Conservation (phyloP, 2,329 filamentous ascomycete species). For the Paecilomyces sp. region DNA sequence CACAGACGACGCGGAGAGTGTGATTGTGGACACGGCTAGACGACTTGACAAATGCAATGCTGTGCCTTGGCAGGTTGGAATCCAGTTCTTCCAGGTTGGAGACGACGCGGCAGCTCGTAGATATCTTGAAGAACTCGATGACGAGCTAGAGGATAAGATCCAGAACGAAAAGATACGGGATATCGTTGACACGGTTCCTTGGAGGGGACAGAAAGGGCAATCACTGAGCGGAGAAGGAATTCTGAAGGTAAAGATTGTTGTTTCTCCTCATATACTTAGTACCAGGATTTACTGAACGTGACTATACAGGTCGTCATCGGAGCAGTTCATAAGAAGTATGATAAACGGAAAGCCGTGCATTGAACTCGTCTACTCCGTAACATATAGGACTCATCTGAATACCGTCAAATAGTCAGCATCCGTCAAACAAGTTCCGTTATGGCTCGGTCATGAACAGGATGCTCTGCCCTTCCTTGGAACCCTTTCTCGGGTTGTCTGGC, state of each 20-base stretch:
- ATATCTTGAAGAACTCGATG: slow-evolving; percentile 67
- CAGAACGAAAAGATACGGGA: slow-evolving; percentile 53
- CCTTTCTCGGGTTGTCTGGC: too few relatives aligned
- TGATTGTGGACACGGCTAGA: slow-evolving; percentile 60
- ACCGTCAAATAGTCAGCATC: background rate
- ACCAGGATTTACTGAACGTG: background rate
- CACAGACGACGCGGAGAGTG: slow-evolving; percentile 67
- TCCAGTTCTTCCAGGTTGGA: slow-evolving; percentile 96
- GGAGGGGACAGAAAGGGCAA: slow-evolving; percentile 44
- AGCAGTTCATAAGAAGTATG: slow-evolving; percentile 61
- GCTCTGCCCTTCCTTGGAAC: too few relatives aligned
- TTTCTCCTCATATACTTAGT: background rate
- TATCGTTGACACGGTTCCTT: slow-evolving; percentile 87
- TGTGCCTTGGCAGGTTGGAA: slow-evolving; percentile 72
- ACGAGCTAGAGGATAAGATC: slow-evolving; percentile 54
- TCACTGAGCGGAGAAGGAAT: slow-evolving; percentile 62
- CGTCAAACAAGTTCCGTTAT: background rate
- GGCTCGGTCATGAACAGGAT: background rate
- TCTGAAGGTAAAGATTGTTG: slow-evolving; percentile 51
- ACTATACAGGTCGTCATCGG: slow-evolving; percentile 55
- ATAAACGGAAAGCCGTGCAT: slow-evolving; percentile 34
- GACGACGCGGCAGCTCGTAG: slow-evolving; percentile 57
- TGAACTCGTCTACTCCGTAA: slow-evolving; percentile 7
- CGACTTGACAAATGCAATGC: slow-evolving; percentile 60
- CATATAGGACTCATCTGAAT: background rate